Percentiles rank a stretch among this genome's conserved stretches.
phyloP scores from a whole-genome alignment of 179 eudicot species.

The Pouteria campechiana region DNA sequence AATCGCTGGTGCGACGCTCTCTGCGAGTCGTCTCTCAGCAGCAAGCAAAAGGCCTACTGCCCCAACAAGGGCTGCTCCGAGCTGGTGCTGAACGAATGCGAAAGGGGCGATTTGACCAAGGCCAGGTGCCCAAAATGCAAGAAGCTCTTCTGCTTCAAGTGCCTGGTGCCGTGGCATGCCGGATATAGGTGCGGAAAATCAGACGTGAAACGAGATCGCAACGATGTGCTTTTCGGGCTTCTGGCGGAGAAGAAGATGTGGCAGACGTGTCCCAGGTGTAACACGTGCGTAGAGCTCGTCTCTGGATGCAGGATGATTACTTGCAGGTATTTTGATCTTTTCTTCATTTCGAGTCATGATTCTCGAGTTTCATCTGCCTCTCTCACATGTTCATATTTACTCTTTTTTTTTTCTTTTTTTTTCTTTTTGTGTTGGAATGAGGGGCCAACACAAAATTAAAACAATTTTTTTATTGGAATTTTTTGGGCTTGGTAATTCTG shows the following conservation, averaged over 20 bases:
- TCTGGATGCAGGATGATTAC: constrained; percentile 27
- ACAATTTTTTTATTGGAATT: no score
- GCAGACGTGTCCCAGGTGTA: constrained; percentile 38
- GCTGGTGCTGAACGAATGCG: constrained; percentile 33
- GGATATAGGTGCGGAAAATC: constrained; percentile 37
- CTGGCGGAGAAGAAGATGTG: constrained; percentile 27
- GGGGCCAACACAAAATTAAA: no score
- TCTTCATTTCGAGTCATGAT: no score
- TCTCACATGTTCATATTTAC: no score
- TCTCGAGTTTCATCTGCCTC: no score
- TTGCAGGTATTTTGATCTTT: no score
- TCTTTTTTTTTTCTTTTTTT: no score
- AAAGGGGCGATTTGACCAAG: constrained; percentile 14
- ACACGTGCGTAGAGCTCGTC: constrained; percentile 20
- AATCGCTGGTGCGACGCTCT: constrained; percentile 34
- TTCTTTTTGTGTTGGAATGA: no score
- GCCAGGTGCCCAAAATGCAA: constrained; percentile 24
- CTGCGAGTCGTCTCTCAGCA: constrained; percentile 16
- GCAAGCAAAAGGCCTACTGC: constrained; percentile 18
- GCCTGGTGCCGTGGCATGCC: constrained; percentile 31
- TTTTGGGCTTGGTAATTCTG: no score
- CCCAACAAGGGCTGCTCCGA: constrained; percentile 27
- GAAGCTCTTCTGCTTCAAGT: constrained; percentile 22
- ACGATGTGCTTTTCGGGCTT: constrained; percentile 29
- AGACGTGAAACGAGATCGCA: constrained; percentile 23